A percentile compares a stretch with the other conserved stretches of the same genome.
phyloP scores from a whole-genome alignment of 2,329 filamentous ascomycete species.

The Exophiala aquamarina region DNA sequence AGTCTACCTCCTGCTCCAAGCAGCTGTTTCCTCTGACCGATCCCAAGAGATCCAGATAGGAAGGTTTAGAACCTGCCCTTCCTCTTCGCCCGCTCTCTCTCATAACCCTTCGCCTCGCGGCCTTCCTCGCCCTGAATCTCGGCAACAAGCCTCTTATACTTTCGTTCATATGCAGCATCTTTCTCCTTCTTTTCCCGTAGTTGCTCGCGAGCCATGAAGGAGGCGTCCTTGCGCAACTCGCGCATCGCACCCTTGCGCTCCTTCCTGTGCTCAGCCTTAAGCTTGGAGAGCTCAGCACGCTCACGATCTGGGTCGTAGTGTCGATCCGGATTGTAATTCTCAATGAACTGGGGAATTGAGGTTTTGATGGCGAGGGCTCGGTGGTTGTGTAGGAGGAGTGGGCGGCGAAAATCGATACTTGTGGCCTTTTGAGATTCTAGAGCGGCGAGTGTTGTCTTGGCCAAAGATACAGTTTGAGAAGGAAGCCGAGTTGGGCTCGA shows the following conservation, averaged over 20 bases:
- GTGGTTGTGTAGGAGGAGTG: constrained; percentile 87
- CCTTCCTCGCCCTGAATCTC: constrained; percentile 97
- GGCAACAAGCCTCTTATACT: constrained; percentile 86
- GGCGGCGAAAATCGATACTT: constrained; percentile 63
- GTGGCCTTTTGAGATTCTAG: constrained; percentile 55
- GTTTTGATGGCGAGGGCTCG: constrained; percentile 83
- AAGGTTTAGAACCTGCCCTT: constrained; percentile 55
- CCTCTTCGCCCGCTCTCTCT: constrained; percentile 75
- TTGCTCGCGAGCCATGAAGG: constrained; percentile 88
- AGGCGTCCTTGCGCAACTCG: constrained; percentile 91
- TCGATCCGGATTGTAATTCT: constrained; percentile 87
- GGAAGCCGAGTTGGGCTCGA: constrained; percentile 43
- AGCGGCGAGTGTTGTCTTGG: constrained; percentile 36
- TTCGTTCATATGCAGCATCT: constrained; percentile 93
- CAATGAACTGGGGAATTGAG: constrained; percentile 91
- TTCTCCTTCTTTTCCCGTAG: constrained; percentile 88
- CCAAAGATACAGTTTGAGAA: constrained; percentile 50
- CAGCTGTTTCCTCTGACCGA: too few relatives aligned
- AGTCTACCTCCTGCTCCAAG: too few relatives aligned
- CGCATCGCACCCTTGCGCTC: constrained; percentile 93
- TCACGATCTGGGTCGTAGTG: constrained; percentile 97
- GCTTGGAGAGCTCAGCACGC: constrained; percentile 78
- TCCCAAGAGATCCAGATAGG: too few relatives aligned
- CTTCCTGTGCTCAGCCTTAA: constrained; percentile 88
- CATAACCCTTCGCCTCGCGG: constrained; percentile 81